phyloP scores from a whole-genome alignment of 768 basidiomycete genomes.

The Phanerochaete sordida region DNA sequence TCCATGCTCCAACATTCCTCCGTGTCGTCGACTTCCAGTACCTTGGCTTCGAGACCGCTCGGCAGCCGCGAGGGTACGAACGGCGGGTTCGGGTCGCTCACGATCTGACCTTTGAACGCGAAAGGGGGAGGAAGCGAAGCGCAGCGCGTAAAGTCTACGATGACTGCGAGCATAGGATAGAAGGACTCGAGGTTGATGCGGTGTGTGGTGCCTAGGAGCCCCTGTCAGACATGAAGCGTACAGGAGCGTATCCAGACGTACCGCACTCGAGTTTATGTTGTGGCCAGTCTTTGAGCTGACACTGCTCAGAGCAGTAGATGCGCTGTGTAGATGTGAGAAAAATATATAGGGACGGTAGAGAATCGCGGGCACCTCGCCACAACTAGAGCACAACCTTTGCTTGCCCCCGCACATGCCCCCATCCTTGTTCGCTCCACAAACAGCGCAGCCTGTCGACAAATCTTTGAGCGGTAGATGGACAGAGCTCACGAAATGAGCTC shows the following conservation, averaged over 20 bases:
- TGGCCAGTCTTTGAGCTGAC: not conserved
- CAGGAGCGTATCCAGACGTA: not conserved
- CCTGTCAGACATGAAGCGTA: not conserved
- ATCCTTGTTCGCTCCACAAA: too few relatives aligned
- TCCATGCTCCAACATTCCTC: too few relatives aligned
- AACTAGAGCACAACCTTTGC: too few relatives aligned
- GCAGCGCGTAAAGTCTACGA: not conserved
- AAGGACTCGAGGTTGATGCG: constrained; percentile 8
- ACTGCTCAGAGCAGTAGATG: not conserved
- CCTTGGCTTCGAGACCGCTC: constrained; percentile 4
- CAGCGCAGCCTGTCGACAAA: too few relatives aligned
- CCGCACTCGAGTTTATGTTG: not conserved
- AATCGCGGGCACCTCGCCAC: too few relatives aligned
- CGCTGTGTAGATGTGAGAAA: not conserved
- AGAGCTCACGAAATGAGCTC: too few relatives aligned
- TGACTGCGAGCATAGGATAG: constrained; percentile 9
- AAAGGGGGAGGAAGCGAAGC: not conserved
- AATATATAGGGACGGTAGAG: too few relatives aligned
- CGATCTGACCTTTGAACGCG: constrained; percentile 2
- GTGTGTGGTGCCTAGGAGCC: constrained; percentile 9
- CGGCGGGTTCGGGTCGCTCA: constrained; percentile 5
- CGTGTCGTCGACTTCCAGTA: constrained; percentile 10
- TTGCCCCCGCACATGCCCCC: too few relatives aligned
- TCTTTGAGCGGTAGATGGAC: too few relatives aligned
- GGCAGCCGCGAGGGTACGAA: not conserved